phyloP scores from a whole-genome alignment of 1,284 basidiomycete species.

The Puccinia novopanici region DNA sequence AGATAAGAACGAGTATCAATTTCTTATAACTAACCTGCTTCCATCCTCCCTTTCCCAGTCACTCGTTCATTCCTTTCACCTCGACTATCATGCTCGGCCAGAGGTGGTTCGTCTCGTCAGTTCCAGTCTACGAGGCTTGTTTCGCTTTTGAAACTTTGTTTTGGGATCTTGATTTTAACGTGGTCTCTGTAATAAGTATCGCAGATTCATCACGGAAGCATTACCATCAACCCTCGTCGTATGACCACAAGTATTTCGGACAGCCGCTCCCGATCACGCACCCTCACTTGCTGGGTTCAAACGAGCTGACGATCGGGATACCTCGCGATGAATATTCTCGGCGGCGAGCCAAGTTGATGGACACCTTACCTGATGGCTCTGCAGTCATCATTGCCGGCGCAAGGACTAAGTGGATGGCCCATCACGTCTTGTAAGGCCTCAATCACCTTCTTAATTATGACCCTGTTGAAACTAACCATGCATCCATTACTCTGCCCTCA shows the following conservation, averaged over 20 bases:
- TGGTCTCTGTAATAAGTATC: constrained; percentile 13
- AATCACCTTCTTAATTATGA: neutral
- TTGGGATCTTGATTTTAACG: neutral
- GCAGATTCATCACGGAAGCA: neutral
- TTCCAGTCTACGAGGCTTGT: neutral
- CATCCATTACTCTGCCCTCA: neutral
- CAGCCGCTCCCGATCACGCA: constrained; percentile 38
- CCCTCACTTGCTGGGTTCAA: constrained; percentile 23
- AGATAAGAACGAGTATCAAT: neutral
- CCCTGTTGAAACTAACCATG: neutral
- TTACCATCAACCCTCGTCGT: neutral
- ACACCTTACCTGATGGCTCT: neutral
- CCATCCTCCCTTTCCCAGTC: neutral
- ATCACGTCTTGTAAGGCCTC: constrained; percentile 43
- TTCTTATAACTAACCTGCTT: neutral
- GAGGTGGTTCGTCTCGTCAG: constrained; percentile 2
- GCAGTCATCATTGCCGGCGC: constrained; percentile 27
- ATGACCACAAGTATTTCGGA: constrained; percentile 19
- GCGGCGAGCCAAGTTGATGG: constrained; percentile 31
- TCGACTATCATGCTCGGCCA: neutral
- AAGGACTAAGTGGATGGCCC: constrained; percentile 38
- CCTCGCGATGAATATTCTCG: constrained; percentile 13
- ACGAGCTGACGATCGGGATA: constrained; percentile 23
- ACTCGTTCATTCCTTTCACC: neutral
- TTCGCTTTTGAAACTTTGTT: neutral